Evolutionary conservation across 1,139 yeast species (phyloP), one percentile per base, ranked within the genome.

Genomic region (Lodderomyces jiufengensis): DNA sequence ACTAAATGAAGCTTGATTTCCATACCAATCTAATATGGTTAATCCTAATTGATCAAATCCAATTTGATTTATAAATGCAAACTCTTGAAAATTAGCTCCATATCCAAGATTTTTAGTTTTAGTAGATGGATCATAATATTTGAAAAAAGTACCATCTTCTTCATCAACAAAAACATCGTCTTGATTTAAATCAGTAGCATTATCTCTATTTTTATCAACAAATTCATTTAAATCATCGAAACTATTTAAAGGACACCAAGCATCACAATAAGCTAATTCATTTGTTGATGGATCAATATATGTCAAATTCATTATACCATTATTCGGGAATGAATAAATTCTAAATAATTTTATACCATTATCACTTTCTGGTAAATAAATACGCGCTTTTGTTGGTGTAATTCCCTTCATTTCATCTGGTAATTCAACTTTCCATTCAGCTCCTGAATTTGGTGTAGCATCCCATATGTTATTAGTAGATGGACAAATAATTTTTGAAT

Each of bases 301-400:
- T 0, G 95, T 80, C 47, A 92, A 61, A 54, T 92, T 92, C 95
- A 92, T 84, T 44, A 90, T 90, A 47, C 97, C 90, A 48, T 82
- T 76, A 30, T 87, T 74, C 1, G 97, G 97, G 39, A 74, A 66
- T 0, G 96, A 79, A 34, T 84, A 65, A 14, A 92, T 66, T 50
- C 97, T 72, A 57, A 88, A 90, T 6, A 72, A 47, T 40, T 80
- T 70, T 4, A 85, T 76, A 8, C 84, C 82, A 34, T 70, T 64
- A 26, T 67, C 67, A 6, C 68, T 65, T 5, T 59, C 57, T 0
- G 87, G 78, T 44, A 86, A 78, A 54, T 78, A 84, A 6, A 92
- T 54, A 41, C 97, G 68, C 11, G 87, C 69, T 47, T 84, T 83
- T 0, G 94, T 78, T 0, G 97, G 96, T 5, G 65, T 59, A 21